Base-by-base conservation (phyloP, 225 moss, liverwort and hornwort species). In the Asterella californica region DNA sequence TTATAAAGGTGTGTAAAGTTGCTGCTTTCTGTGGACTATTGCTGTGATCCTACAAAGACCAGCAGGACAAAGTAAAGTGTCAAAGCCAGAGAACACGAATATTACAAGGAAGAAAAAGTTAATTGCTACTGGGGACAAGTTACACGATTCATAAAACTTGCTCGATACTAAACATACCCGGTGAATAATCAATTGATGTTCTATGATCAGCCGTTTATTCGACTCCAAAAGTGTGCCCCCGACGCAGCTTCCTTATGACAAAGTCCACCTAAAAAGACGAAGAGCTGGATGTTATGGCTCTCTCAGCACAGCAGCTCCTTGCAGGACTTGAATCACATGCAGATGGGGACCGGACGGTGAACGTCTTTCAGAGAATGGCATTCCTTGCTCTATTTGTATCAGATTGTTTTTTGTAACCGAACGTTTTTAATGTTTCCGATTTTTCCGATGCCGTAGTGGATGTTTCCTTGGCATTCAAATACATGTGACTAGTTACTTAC, bases 141-240 rank as follows among this genome's bases (percentile, higher is more conserved):
- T 42, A 42, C 24, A 57, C 57, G 10, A 57, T 57, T 2, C 24
- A 57, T 4, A 57, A 15, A 18, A 74, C 18, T 10, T 74, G 25
- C 53, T 21, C 57, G 62, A 19, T 4, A 57, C 21, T 18, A 57
- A 57, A 78, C 70, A 79, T 77, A 90, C 91, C 81, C 84, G 83
- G 32, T 83, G 86, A 75, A 88, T 78, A 55, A 99, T 86, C 68
- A 93, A 87, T 70, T 82, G 81, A 78, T 95, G 93, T 80, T 90
- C 88, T 82, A 87, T 83, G 53, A 93, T 95, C 46, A 99, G 91
- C 30, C 90, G 90, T 81, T 93, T 89, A 48, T 99, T 99, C 45
- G 93, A 95, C 86, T 99, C 99, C 81, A 99, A 83, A 73, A 99
- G 87, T 70, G 91, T 88, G 76, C 99, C 99, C 85, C 91, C 86